Evolutionary conservation across 768 basidiomycete genomes (phyloP), one percentile per base, ranked within the genome.

Genomic region (Mycena capillaripes): DNA sequence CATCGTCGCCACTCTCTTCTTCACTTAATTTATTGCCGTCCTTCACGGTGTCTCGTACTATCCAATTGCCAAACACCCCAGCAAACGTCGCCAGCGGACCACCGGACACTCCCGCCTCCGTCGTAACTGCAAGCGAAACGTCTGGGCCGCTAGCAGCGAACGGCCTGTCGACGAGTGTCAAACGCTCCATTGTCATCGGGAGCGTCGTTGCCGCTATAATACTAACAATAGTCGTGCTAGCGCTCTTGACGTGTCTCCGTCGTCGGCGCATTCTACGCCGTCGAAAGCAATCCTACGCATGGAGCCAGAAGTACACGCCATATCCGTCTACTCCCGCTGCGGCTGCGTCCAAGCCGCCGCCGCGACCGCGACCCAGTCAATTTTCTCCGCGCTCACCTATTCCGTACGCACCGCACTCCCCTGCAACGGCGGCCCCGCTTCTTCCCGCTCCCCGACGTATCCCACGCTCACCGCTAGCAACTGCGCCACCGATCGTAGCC

Each of bases 381-480:
- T 1, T 27, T 14, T 8, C 27, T 2, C 64, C 40, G 17, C 66
- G 36, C 21, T 23, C 60, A 4, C 62, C 57, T 2, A 0, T 25
- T 4, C 30, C 19, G 32, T 44, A 40, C 8, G 25, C 12, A 30
- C n/a, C 19, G 36, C 57, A 30, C 29, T 25, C 56, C 3, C 34
- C 69, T 1, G 5, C 53, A 12, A 32, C 50, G 4, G 52, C 52
- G 2, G 32, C n/a, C 23, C 69, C 70, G 1, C 42, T 55, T 3
- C 48, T 60, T 4, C 52, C 65, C 0, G 36, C 55, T 7, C 63
- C 63, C 4, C 63, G 63, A 11, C 70, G 64, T 1, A 27, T 55
- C 19, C 64, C 70, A 16, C 65, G 70, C 14, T 71, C 70, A 4
- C 70, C 70, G 8, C 64, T 71, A 3, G 70, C 59, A 2, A 71